These are phyloP conservation scores for Lavandula angustifolia DNA, from an alignment of 257 asterid genomes.

Conservation along the genomic window DNA sequence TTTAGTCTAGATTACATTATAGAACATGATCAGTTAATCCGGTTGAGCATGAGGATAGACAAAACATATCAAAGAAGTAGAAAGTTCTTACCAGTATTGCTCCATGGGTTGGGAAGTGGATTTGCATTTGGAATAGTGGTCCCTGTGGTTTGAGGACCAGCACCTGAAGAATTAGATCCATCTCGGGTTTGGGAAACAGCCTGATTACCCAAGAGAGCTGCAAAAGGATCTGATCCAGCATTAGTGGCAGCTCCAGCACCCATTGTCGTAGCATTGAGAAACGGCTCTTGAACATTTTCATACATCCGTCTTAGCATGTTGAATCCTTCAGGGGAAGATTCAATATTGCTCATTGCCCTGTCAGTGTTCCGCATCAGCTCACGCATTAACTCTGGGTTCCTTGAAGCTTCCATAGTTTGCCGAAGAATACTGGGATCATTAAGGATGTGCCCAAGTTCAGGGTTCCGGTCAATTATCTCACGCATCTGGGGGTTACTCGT, in stretches of 20 bases:
- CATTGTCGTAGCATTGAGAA: slow-evolving; percentile 58
- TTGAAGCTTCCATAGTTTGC: slow-evolving; percentile 64
- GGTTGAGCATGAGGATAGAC: neutral
- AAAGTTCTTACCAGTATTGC: slow-evolving; percentile 32
- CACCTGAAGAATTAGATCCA: slow-evolving; percentile 40
- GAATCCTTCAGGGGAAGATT: slow-evolving; percentile 72
- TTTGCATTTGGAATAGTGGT: slow-evolving; percentile 50
- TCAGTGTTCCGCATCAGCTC: slow-evolving; percentile 76
- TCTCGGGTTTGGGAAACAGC: slow-evolving; percentile 43
- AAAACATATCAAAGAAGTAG: slow-evolving; percentile 1
- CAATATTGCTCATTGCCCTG: slow-evolving; percentile 68
- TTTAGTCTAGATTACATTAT: neutral
- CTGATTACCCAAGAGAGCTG: slow-evolving; percentile 39
- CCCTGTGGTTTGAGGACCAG: slow-evolving; percentile 46
- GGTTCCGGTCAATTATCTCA: slow-evolving; percentile 64
- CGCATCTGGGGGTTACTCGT: slow-evolving; percentile 79
- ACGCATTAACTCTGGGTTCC: slow-evolving; percentile 74
- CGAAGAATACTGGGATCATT: slow-evolving; percentile 64
- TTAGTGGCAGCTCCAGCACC: slow-evolving; percentile 37
- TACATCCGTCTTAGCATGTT: slow-evolving; percentile 78
- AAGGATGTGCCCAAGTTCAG: slow-evolving; percentile 65
- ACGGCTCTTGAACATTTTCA: slow-evolving; percentile 70
- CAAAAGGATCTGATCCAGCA: neutral
- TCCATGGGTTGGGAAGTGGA: slow-evolving; percentile 78
- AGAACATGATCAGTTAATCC: slow-evolving; percentile 1